Conservation (phyloP, 805 yeast species). For the Candida glaebosa region DNA sequence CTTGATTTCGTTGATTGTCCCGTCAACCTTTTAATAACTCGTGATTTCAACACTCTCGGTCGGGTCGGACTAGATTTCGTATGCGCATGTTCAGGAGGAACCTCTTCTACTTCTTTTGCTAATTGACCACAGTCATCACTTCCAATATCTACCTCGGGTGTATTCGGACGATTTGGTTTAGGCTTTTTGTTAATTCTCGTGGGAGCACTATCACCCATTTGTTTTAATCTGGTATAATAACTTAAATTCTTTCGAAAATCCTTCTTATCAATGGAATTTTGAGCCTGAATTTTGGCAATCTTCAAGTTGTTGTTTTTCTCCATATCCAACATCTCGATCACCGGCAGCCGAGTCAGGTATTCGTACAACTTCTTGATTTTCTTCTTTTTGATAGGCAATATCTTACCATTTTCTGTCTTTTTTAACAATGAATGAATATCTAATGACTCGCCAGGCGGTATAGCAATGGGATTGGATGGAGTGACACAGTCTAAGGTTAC, state of each 20-base stretch:
- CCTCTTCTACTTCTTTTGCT: slow-evolving; percentile 5
- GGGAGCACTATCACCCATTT: slow-evolving; percentile 1
- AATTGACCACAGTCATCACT: slow-evolving; percentile 4
- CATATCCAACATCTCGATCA: not conserved
- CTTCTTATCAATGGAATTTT: slow-evolving; percentile 1
- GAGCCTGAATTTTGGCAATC: slow-evolving; percentile 3
- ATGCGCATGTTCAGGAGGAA: not conserved
- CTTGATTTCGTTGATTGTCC: not conserved
- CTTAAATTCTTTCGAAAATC: slow-evolving; percentile 1
- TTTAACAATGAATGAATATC: slow-evolving; percentile 54
- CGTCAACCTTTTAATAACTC: slow-evolving; percentile 3
- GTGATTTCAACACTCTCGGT: slow-evolving; percentile 4
- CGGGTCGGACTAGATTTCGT: slow-evolving; percentile 2
- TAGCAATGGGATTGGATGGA: slow-evolving; percentile 72
- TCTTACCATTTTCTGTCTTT: slow-evolving; percentile 19
- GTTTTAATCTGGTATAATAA: not conserved
- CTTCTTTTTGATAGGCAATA: slow-evolving; percentile 4
- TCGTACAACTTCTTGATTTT: slow-evolving; percentile 3
- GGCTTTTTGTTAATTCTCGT: not conserved
- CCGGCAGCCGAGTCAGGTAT: slow-evolving; percentile 1
- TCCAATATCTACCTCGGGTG: slow-evolving; percentile 3
- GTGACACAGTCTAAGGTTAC: slow-evolving; percentile 90
- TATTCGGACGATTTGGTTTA: not conserved
- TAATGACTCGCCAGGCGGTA: slow-evolving; percentile 76
- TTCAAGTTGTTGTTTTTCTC: not conserved